Evolutionary conservation across 768 basidiomycete genomes (phyloP).

Genomic region (Infundibulicybe gibba): DNA sequence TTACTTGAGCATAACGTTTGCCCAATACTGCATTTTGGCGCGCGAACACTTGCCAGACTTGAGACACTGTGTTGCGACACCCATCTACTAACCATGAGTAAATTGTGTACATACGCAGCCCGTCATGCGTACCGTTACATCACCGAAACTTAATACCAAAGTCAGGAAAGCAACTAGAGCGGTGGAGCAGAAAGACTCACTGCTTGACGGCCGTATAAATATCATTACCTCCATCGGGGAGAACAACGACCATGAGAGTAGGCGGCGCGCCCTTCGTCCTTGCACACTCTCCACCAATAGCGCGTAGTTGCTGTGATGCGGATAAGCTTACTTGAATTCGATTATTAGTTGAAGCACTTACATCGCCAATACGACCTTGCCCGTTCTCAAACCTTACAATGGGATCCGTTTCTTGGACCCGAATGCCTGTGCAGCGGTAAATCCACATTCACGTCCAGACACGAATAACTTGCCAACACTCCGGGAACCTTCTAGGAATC

Average conservation of each 20-base stretch:
- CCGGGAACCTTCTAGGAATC: constrained; percentile 41
- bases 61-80: constrained; percentile 80
- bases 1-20: constrained; percentile 79
- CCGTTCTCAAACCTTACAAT: constrained; percentile 53
- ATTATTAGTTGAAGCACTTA: constrained; percentile 11
- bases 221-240: constrained; percentile 71
- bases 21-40: constrained; percentile 76
- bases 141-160: constrained; percentile 44
- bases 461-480: constrained; percentile 55
- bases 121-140: constrained; percentile 27
- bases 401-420: constrained; percentile 38
- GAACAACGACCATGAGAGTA: constrained; percentile 58
- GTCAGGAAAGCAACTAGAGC: background rate
- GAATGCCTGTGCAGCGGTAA: constrained; percentile 62
- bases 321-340: background rate
- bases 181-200: constrained; percentile 36
- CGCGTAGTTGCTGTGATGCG: constrained; percentile 34
- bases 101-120: background rate
- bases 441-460: constrained; percentile 35
- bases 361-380: constrained; percentile 48
- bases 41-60: constrained; percentile 58
- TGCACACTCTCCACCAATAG: constrained; percentile 43
- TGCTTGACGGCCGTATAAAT: constrained; percentile 78
- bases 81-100: constrained; percentile 42
- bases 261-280: constrained; percentile 39